Conservation (phyloP, 208 protist species). For the Leishmania aethiopica region DNA sequence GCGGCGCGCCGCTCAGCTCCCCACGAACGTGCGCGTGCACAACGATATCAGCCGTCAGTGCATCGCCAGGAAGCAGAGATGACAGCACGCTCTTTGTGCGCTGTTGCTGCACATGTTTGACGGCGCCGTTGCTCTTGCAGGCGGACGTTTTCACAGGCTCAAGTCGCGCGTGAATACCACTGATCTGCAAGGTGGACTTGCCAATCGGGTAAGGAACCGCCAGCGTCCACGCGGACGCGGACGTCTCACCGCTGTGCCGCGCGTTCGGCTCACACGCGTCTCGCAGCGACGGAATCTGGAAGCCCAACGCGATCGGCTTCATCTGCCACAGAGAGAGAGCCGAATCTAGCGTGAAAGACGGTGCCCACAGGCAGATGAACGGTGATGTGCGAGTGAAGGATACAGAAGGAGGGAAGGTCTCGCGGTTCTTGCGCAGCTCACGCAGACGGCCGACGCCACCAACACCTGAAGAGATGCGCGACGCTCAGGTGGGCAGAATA, state of each 20-base stretch:
- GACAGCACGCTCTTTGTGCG: background rate
- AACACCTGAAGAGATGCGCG: background rate
- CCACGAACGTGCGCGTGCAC: slow-evolving; percentile 37
- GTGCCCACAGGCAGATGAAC: background rate
- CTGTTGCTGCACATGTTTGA: background rate
- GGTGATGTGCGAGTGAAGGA: background rate
- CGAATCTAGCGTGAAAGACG: background rate
- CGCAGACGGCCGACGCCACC: background rate
- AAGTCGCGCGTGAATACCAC: slow-evolving; percentile 53
- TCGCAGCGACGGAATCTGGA: slow-evolving; percentile 45
- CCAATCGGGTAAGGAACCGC: slow-evolving; percentile 54
- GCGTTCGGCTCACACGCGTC: slow-evolving; percentile 23
- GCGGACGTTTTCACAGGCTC: background rate
- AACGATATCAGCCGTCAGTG: slow-evolving; percentile 21
- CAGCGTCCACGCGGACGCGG: slow-evolving; percentile 5
- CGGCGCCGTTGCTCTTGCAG: background rate
- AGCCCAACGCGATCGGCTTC: slow-evolving; percentile 24
- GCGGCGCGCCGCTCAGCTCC: slow-evolving; percentile 14
- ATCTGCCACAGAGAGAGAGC: slow-evolving; percentile 10
- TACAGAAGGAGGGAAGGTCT: background rate
- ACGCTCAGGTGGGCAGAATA: background rate
- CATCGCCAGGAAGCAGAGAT: background rate
- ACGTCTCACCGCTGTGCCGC: slow-evolving; percentile 10
- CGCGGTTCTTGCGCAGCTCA: background rate
- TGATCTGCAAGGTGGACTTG: slow-evolving; percentile 54